Conservation (phyloP, 75 land plant species). For the Picea sitchensis region DNA sequence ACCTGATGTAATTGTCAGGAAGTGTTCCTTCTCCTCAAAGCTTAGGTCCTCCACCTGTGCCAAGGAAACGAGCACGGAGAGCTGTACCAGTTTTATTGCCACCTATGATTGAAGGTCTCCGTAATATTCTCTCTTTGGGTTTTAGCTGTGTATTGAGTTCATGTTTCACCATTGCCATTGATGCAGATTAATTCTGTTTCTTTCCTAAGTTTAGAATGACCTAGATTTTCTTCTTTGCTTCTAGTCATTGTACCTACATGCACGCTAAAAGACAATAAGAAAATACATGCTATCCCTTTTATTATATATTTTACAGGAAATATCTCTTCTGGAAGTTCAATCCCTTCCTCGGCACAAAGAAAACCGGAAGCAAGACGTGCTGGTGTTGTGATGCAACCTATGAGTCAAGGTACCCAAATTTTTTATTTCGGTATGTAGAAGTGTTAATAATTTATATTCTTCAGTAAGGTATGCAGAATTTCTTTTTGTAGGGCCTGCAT, state of each 20-base stretch:
- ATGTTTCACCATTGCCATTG: background rate
- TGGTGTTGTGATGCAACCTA: background rate
- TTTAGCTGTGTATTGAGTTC: background rate
- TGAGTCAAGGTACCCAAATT: background rate
- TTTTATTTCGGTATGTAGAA: background rate
- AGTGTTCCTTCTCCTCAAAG: background rate
- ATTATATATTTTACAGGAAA: conserved; percentile 2
- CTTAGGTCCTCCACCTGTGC: background rate
- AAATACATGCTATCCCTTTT: background rate
- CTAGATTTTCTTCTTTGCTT: background rate
- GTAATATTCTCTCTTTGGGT: background rate
- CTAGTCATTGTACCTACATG: background rate
- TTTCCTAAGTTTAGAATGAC: background rate
- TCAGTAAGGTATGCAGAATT: background rate
- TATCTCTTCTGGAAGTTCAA: background rate
- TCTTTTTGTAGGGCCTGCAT: background rate
- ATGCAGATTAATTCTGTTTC: background rate
- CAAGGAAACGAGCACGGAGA: background rate
- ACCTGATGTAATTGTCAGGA: background rate
- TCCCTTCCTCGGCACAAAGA: background rate
- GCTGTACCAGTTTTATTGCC: background rate
- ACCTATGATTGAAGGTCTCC: background rate
- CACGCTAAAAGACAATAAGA: background rate
- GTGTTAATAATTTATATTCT: background rate
- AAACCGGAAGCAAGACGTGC: background rate